Evolutionary conservation across 1,284 basidiomycete genomes (phyloP).

Genomic region (Cystobasidium slooffiae): DNA sequence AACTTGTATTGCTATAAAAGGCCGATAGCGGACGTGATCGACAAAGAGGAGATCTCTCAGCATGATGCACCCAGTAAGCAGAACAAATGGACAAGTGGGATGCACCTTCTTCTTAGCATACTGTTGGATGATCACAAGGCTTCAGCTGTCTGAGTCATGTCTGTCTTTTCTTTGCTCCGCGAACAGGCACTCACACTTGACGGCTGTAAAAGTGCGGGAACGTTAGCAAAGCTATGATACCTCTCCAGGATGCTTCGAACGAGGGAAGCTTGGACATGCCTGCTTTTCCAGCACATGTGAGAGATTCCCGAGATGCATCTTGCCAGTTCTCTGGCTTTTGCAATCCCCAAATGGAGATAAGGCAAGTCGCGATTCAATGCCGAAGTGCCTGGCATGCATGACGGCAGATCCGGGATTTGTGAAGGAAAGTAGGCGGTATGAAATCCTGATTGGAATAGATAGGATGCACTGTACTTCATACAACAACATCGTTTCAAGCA

Average conservation of each 20-base stretch:
- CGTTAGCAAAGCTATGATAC: neutral
- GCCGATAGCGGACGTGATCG: neutral
- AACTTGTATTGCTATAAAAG: conserved; percentile 34
- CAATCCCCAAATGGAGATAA: no score
- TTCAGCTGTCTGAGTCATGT: neutral
- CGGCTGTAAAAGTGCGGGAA: neutral
- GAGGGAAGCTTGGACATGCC: neutral
- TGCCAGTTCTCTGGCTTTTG: neutral
- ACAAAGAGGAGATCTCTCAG: no score
- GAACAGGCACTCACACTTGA: conserved; percentile 11
- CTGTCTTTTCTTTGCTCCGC: no score
- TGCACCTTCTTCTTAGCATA: conserved; percentile 38
- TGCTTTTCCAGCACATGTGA: conserved; percentile 15
- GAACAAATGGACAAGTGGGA: no score
- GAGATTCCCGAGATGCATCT: conserved; percentile 16
- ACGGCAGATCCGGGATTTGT: no score
- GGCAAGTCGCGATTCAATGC: no score
- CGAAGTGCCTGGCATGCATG: no score
- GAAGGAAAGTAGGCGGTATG: no score
- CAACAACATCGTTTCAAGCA: conserved; percentile 6
- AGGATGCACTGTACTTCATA: neutral
- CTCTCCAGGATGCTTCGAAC: neutral
- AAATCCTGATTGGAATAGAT: no score
- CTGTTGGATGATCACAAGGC: neutral
- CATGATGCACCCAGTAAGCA: no score